Evolutionary conservation across 1,284 basidiomycete genomes (phyloP), one percentile per base, ranked within the genome.

Genomic region (Schizophyllum amplum): DNA sequence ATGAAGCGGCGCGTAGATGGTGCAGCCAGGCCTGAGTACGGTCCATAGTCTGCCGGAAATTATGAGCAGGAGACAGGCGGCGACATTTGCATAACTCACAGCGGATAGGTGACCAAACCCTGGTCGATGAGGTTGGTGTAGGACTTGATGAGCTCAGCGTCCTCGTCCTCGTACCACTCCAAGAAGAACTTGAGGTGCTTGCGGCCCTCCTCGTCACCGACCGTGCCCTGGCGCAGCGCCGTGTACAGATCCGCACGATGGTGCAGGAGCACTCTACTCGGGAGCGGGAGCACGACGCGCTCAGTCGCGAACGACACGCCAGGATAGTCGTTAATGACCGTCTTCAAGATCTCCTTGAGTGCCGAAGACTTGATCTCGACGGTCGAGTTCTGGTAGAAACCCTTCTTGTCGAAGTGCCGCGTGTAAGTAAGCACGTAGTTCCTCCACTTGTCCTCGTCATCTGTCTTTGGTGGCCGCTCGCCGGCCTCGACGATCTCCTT

Each of bases 1-100:
- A 5, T 55, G 58, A 15, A 59, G 54, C 51, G 54, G 56, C 5
- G 58, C 56, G 58, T 59, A 55, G 26, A 57, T 59, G n/a, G 57
- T 55, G 1, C 53, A 57, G 5, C 55, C 55, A 11, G 58, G 58
- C 51, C 55, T 55, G 53, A 57, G 57, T 21, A 59, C 53, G 11
- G 58, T 59, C 58, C 58, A 59, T 22, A 59, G 51, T 4, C 58
- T 59, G 7, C 3, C 3, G n/a, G 33, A 24, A 20, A 21, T 1
- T 1, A 7, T 6, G 11, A 5, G 5, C 1, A 33, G 47, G 20
- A 23, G 23, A 11, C 24, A 51, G 33, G 20, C n/a, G 15, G 27
- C 5, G 11, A n/a, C n/a, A n/a, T n/a, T n/a, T 42, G 17, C 20
- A 54, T 27, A 46, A 54, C 55, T 54, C 49, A 59, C 58, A 55